These are phyloP conservation scores for Diaporthe citriasiana DNA, from an alignment of 2,329 filamentous ascomycete genomes.

Conservation along the genomic window DNA sequence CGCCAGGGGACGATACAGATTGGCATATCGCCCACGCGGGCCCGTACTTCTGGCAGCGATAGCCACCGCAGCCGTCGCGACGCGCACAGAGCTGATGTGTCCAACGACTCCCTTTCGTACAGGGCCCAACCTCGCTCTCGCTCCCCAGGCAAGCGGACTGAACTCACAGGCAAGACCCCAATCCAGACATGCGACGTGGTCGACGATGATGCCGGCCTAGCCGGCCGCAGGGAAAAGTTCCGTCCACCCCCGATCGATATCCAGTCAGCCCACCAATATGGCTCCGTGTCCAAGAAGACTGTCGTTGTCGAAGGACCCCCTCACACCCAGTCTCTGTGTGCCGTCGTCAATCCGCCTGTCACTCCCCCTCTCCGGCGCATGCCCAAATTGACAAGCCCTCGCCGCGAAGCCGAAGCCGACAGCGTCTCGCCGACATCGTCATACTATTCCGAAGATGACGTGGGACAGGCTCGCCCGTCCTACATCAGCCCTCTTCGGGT, in stretches of 20 bases:
- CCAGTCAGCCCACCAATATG: constrained; percentile 36
- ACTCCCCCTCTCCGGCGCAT: constrained; percentile 37
- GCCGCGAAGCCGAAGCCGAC: constrained; percentile 44
- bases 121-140: constrained; percentile 43
- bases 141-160: constrained; percentile 45
- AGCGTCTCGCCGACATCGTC: constrained; percentile 46
- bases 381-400: constrained; percentile 34
- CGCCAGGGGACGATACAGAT: constrained; percentile 35
- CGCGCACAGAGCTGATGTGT: neutral
- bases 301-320: constrained; percentile 25
- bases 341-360: constrained; percentile 18
- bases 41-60: constrained; percentile 7
- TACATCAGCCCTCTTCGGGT: constrained; percentile 49
- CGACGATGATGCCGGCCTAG: constrained; percentile 7
- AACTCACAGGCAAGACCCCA: constrained; percentile 39
- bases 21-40: constrained; percentile 16
- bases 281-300: constrained; percentile 31
- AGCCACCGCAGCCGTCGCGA: constrained; percentile 17
- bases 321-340: constrained; percentile 18
- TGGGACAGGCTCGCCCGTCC: constrained; percentile 40
- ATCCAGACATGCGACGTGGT: constrained; percentile 13
- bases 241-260: constrained; percentile 33
- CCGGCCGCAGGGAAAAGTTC: constrained; percentile 26
- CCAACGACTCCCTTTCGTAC: constrained; percentile 20
- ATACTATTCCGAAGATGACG: constrained; percentile 51